Evolutionary conservation across 805 yeast species (phyloP).

Genomic region (Kluyveromyces aestuarii): DNA sequence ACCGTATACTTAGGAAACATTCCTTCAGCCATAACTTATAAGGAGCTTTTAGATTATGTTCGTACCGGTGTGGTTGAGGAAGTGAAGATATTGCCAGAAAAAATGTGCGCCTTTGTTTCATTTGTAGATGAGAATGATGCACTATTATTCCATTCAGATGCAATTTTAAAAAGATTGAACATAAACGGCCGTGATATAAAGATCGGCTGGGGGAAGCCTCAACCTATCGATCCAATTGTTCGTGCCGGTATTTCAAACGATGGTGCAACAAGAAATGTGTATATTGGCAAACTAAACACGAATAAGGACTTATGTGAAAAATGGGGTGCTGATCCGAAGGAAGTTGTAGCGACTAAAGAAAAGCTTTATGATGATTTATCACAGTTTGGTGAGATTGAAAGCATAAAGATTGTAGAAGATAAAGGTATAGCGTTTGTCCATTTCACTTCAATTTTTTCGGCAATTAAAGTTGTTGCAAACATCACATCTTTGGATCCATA

Average conservation of each 20-base stretch:
- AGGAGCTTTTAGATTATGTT: constrained; percentile 81
- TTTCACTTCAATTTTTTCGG: constrained; percentile 74
- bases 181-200: constrained; percentile 75
- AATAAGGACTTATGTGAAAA: constrained; percentile 22
- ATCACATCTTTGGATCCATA: constrained; percentile 55
- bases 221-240: constrained; percentile 66
- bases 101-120: constrained; percentile 83
- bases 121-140: constrained; percentile 87
- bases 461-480: constrained; percentile 76
- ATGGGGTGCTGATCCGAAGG: constrained; percentile 11
- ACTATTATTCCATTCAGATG: constrained; percentile 85
- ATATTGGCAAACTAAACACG: constrained; percentile 69
- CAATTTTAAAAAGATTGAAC: constrained; percentile 71
- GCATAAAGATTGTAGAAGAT: constrained; percentile 66
- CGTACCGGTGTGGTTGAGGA: constrained; percentile 84
- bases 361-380: constrained; percentile 59
- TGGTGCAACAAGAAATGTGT: constrained; percentile 91
- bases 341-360: constrained; percentile 38
- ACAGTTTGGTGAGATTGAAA: constrained; percentile 76
- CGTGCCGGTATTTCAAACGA: constrained; percentile 69
- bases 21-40: constrained; percentile 70
- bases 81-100: constrained; percentile 67
- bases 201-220: constrained; percentile 88
- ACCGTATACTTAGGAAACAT: constrained; percentile 87
- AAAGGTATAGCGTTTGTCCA: constrained; percentile 89